phyloP scores from a whole-genome alignment of 306 rosid species.

The Quercus engelmannii region DNA sequence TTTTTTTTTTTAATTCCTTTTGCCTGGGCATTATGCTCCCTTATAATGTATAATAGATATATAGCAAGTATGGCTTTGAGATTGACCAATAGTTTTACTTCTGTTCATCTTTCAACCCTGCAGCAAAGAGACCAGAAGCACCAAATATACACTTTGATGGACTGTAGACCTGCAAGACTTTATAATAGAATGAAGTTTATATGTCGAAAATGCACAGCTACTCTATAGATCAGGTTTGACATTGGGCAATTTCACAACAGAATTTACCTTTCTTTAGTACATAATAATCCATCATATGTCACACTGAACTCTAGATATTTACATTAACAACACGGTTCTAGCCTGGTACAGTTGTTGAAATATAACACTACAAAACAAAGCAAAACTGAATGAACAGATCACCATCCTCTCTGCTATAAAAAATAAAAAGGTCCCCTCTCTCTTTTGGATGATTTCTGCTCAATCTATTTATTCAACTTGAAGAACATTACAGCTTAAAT shows the following conservation, averaged over 20 bases:
- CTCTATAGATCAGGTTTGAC: too few relatives aligned
- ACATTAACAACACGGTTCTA: neutral
- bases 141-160: neutral
- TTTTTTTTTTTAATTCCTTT: neutral
- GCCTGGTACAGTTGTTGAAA: neutral
- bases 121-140: neutral
- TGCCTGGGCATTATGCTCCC: neutral
- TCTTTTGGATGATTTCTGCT: neutral
- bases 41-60: neutral
- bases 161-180: too few relatives aligned
- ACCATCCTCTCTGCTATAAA: too few relatives aligned
- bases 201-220: too few relatives aligned
- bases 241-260: too few relatives aligned
- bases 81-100: neutral
- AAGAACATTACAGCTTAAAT: neutral
- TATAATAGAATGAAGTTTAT: too few relatives aligned
- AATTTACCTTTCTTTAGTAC: too few relatives aligned
- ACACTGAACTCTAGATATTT: neutral
- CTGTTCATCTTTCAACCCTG: neutral
- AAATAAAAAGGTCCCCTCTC: neutral
- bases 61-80: neutral
- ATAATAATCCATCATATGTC: too few relatives aligned
- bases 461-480: neutral
- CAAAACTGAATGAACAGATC: neutral
- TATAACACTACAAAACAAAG: neutral